phyloP scores from a whole-genome alignment of 1,139 yeast species.

The Trichomonascaceae sp. region DNA sequence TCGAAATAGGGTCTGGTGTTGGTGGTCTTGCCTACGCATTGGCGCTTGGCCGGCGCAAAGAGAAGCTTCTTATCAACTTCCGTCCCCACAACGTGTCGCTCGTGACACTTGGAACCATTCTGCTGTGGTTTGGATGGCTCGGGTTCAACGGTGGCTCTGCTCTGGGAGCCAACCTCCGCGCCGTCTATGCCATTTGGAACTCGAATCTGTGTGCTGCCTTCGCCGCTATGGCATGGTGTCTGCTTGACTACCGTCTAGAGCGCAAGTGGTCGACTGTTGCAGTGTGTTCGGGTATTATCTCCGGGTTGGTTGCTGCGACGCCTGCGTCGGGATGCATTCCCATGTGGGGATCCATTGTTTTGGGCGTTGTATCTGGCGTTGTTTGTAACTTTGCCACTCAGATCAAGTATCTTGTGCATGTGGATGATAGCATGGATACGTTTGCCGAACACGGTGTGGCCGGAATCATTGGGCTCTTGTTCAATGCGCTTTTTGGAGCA shows the following conservation, averaged over 20 bases:
- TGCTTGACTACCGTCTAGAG: slow-evolving; percentile 77
- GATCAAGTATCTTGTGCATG: slow-evolving; percentile 63
- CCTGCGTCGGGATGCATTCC: slow-evolving; percentile 90
- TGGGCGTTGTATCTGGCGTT: slow-evolving; percentile 70
- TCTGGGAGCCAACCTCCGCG: slow-evolving; percentile 50
- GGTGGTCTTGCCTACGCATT: slow-evolving; percentile 79
- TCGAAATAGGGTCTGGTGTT: slow-evolving; percentile 83
- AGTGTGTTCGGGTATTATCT: slow-evolving; percentile 85
- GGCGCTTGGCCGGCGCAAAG: slow-evolving; percentile 73
- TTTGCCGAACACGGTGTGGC: slow-evolving; percentile 98
- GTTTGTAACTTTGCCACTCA: slow-evolving; percentile 87
- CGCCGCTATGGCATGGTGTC: slow-evolving; percentile 88
- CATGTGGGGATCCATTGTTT: slow-evolving; percentile 77
- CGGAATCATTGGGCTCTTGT: slow-evolving; percentile 76
- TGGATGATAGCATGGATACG: slow-evolving; percentile 90
- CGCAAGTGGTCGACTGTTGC: slow-evolving; percentile 93
- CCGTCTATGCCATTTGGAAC: slow-evolving; percentile 79
- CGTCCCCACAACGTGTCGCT: slow-evolving; percentile 91
- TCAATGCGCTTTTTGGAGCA: slow-evolving; percentile 81
- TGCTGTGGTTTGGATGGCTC: slow-evolving; percentile 63
- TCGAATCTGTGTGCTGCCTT: slow-evolving; percentile 81
- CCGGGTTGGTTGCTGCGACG: slow-evolving; percentile 87
- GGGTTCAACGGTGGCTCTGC: slow-evolving; percentile 66
- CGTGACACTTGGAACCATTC: slow-evolving; percentile 63
- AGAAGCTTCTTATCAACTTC: slow-evolving; percentile 73